Percentiles rank a stretch among this genome's conserved stretches.
Conservation (phyloP, 306 rosid species). For the Gynostemma pentaphyllum region DNA sequence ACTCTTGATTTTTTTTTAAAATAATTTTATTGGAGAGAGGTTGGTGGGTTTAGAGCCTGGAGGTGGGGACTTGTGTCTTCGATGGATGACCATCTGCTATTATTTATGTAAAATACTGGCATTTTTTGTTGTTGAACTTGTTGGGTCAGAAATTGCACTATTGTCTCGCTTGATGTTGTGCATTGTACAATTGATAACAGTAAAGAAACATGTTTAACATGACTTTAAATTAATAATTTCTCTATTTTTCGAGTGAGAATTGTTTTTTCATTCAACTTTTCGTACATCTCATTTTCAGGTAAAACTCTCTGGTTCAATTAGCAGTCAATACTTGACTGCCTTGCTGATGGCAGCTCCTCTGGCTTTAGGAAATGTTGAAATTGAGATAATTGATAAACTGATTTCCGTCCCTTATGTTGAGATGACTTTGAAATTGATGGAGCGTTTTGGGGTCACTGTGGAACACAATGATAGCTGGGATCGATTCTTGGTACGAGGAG, state of each 20-base stretch:
- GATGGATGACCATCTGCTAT: neutral
- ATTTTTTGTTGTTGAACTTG: neutral
- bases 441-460: constrained; percentile 81
- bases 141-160: neutral
- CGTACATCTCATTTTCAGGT: constrained; percentile 45
- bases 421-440: constrained; percentile 97
- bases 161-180: neutral
- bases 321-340: constrained; percentile 95
- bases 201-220: neutral
- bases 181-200: neutral
- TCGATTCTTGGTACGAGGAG: constrained; percentile 71
- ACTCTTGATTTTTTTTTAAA: neutral
- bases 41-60: neutral
- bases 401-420: constrained; percentile 95
- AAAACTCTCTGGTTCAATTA: constrained; percentile 88
- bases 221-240: constrained; percentile 2
- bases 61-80: neutral
- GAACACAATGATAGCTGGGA: constrained; percentile 79
- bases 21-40: neutral
- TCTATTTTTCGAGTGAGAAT: neutral
- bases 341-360: constrained; percentile 97
- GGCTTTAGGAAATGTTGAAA: constrained; percentile 90
- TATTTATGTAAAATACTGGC: neutral
- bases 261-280: neutral
- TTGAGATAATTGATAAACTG: constrained; percentile 81